Evolutionary conservation across 768 basidiomycete species (phyloP), one percentile per base, ranked within the genome.

Genomic region (Mycena polygramma): DNA sequence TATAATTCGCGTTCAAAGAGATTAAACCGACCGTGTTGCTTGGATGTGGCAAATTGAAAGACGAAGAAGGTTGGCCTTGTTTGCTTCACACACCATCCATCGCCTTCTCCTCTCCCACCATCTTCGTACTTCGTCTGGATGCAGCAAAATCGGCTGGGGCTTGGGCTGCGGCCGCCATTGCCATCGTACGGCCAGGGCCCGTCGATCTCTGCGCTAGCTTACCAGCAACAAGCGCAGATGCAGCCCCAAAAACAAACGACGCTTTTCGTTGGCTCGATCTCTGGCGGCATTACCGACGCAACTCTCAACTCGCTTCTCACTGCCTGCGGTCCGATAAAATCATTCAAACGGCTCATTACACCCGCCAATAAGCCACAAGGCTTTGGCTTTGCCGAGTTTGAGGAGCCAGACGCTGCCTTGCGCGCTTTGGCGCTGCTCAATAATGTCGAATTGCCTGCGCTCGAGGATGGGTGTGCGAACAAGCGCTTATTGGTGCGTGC

Each of bases 361-460:
- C 94, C 96, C 30, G 91, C 94, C 20, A 95, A 97, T 76, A 95
- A 97, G 79, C 94, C 97, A 8, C 94, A 97, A 83, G 96, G 95
- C 4, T 99, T 99, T 77, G 98, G 97, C 13, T 99, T 99, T 81
- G 97, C 95, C 57, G 94, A 97, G 79, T 99, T 89, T 77, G 94
- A 97, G 78, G 97, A 97, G 63, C 95, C 97, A 17, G 94, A 97
- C 78, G 91, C 92, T 69, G 96, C 98, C 5, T 81, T 97, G 70
- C 87, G 97, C 70, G 94, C 87, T 6, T 66, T 87, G 51, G 74
- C 91, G 51, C 73, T 87, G 22, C 75, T 88, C 68, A 87, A 87
- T 68, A 81, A 82, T 36, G 81, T 88, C 24, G 87, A 88, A 71
- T 72, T 88, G n/a, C 87, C 72, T 82, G 84, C 71, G 85, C 88